phyloP scores from a whole-genome alignment of 805 yeast genomes.

The Metschnikowia amazonensis region DNA sequence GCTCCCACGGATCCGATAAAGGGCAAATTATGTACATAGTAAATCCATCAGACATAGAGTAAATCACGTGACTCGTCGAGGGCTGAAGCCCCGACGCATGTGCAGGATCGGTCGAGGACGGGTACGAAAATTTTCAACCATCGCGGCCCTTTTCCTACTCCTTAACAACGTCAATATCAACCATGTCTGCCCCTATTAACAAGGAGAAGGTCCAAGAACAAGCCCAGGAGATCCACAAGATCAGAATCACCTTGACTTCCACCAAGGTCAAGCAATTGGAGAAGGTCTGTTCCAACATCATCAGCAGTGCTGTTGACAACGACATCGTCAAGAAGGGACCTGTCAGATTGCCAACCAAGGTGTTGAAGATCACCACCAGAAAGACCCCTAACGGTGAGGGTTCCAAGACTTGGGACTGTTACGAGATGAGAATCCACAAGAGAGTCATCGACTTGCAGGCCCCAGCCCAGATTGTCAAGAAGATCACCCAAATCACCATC shows the following conservation, averaged over 20 bases:
- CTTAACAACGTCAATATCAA: conserved; percentile 35
- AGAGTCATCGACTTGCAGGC: conserved; percentile 98
- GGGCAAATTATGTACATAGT: no score
- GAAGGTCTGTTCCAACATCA: conserved; percentile 88
- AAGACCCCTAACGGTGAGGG: conserved; percentile 99
- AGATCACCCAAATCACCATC: conserved; percentile 95
- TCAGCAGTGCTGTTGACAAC: conserved; percentile 79
- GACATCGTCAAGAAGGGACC: conserved; percentile 96
- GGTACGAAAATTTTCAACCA: conserved; percentile 15
- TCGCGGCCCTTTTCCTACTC: conserved; percentile 7
- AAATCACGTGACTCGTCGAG: conserved; percentile 6
- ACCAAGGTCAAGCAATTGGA: conserved; percentile 98
- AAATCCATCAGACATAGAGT: no score
- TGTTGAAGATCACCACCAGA: conserved; percentile 97
- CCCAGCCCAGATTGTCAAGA: conserved; percentile 88
- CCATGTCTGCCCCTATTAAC: conserved; percentile 74
- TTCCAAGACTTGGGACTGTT: conserved; percentile 99
- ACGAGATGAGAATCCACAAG: conserved; percentile 99
- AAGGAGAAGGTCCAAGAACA: conserved; percentile 86
- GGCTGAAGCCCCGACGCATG: conserved; percentile 10
- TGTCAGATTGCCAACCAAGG: conserved; percentile 99
- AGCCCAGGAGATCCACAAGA: conserved; percentile 85
- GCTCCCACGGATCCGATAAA: no score
- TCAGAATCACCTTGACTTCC: conserved; percentile 98
- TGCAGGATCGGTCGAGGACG: conserved; percentile 6